These are phyloP conservation scores for Pleurotus citrinopileatus DNA, from an alignment of 768 basidiomycete species.

Conservation along the genomic window DNA sequence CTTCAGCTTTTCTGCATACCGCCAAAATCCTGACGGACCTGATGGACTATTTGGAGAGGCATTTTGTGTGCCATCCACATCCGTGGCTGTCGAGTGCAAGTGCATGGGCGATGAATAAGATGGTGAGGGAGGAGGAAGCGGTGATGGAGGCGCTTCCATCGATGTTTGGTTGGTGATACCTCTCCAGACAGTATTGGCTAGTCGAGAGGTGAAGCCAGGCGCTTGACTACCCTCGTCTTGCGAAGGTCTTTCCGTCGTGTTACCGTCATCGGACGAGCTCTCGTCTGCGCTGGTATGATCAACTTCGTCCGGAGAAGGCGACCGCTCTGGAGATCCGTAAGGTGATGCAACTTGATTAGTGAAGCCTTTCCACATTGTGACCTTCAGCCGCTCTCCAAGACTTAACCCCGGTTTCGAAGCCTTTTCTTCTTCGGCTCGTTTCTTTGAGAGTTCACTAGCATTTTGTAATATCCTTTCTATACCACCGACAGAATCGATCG, in stretches of 20 bases:
- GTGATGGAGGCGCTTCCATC: slow-evolving; percentile 59
- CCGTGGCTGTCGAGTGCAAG: slow-evolving; percentile 13
- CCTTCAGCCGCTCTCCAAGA: slow-evolving; percentile 54
- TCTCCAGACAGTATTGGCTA: slow-evolving; percentile 69
- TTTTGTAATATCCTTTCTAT: slow-evolving; percentile 70
- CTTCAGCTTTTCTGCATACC: slow-evolving; percentile 70
- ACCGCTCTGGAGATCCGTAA: slow-evolving; percentile 31
- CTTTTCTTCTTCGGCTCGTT: slow-evolving; percentile 40
- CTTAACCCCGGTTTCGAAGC: slow-evolving; percentile 30
- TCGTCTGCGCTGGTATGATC: slow-evolving; percentile 23
- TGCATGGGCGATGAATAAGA: slow-evolving; percentile 17
- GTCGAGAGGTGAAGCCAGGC: slow-evolving; percentile 44
- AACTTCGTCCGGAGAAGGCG: slow-evolving; percentile 29
- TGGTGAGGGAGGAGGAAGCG: slow-evolving; percentile 32
- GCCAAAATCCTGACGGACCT: slow-evolving; percentile 50
- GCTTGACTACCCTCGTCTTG: slow-evolving; percentile 14
- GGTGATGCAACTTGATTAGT: slow-evolving; percentile 46
- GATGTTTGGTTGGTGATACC: slow-evolving; percentile 75
- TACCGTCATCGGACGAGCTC: slow-evolving; percentile 32
- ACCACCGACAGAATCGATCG: slow-evolving; percentile 63
- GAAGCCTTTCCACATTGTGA: slow-evolving; percentile 68
- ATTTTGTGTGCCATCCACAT: slow-evolving; percentile 5
- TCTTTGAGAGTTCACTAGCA: slow-evolving; percentile 55
- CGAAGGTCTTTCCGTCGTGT: slow-evolving; percentile 40
- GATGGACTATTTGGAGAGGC: slow-evolving; percentile 19